A percentile compares a stretch with the other conserved stretches of the same genome.
Conservation (phyloP, 2,329 filamentous ascomycete genomes). For the Ophiocordyceps sinensis region DNA sequence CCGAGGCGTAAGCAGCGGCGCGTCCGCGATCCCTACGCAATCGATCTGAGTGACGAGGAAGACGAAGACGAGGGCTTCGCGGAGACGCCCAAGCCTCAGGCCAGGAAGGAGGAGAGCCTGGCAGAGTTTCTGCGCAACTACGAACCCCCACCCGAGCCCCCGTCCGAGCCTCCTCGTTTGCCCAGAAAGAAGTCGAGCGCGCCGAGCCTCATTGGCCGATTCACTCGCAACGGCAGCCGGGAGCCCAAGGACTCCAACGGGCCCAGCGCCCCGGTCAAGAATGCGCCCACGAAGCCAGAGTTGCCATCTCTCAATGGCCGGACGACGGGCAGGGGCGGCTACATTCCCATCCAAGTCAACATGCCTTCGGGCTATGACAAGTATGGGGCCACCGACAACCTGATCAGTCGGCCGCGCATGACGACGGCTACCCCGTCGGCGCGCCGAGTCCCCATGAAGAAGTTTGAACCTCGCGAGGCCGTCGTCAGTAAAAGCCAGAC, state of each 20-base stretch:
- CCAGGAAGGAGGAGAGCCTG: conserved; percentile 49
- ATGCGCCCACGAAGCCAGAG: conserved; percentile 11
- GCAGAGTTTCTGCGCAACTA: conserved; percentile 61
- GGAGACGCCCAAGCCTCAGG: conserved; percentile 22
- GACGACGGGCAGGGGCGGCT: conserved; percentile 20
- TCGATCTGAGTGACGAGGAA: conserved; percentile 59
- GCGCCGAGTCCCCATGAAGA: conserved; percentile 38
- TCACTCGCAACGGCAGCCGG: conserved; percentile 23
- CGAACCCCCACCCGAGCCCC: conserved; percentile 44
- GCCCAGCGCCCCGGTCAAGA: conserved; percentile 10
- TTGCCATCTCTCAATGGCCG: conserved; percentile 25
- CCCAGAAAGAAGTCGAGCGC: conserved; percentile 52
- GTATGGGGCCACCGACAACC: conserved; percentile 17
- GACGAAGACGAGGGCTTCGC: conserved; percentile 33
- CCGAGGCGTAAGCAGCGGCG: conserved; percentile 63
- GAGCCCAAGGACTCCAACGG: conserved; percentile 13
- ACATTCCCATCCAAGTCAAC: conserved; percentile 39
- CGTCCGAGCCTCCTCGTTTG: conserved; percentile 16
- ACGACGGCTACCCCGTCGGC: conserved; percentile 14
- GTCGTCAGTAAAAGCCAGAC: conserved; percentile 38
- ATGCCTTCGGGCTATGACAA: conserved; percentile 31
- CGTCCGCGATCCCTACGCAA: conserved; percentile 82
- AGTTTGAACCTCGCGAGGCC: conserved; percentile 41
- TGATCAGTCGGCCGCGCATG: conserved; percentile 7
- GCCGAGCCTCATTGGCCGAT: conserved; percentile 45